phyloP scores from a whole-genome alignment of 371 early-diverging fungal species.

The Apophysomyces sp. region DNA sequence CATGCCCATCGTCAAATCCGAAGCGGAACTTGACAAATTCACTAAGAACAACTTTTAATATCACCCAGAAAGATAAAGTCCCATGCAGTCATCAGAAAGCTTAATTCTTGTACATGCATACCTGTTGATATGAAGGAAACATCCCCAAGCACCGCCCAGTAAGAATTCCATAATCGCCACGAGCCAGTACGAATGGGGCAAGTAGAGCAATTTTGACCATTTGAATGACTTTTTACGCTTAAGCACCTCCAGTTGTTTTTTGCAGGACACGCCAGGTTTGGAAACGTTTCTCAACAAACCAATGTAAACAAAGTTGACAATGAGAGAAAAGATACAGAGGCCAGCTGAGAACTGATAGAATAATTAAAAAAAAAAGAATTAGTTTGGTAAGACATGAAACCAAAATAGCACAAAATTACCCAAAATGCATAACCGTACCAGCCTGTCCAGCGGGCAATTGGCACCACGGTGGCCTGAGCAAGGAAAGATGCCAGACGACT shows the following conservation, averaged over 20 bases:
- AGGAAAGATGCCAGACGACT: conserved; percentile 68
- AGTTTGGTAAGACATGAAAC: background rate
- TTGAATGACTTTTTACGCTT: conserved; percentile 62
- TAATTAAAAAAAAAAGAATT: background rate
- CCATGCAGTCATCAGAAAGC: background rate
- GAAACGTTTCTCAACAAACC: conserved; percentile 35
- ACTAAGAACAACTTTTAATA: conserved; percentile 21
- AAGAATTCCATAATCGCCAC: conserved; percentile 60
- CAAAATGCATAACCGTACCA: conserved; percentile 75
- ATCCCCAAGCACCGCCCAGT: conserved; percentile 73
- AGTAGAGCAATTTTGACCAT: conserved; percentile 51
- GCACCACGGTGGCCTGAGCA: conserved; percentile 69
- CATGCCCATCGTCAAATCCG: conserved; percentile 46
- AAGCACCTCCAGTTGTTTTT: conserved; percentile 41
- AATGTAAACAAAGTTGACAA: conserved; percentile 63
- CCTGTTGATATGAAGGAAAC: conserved; percentile 72
- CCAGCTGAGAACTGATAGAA: conserved; percentile 49
- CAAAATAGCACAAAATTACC: conserved; percentile 41
- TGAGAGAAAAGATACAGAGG: conserved; percentile 61
- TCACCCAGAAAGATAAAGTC: too few species aligned
- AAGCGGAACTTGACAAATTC: conserved; percentile 68
- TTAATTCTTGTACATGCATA: conserved; percentile 8
- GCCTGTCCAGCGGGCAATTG: conserved; percentile 59
- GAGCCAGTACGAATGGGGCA: conserved; percentile 70
- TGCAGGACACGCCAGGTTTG: conserved; percentile 13